Evolutionary conservation across 139 green algal species (phyloP).

Genomic region (Astrephomene gubernaculifera): DNA sequence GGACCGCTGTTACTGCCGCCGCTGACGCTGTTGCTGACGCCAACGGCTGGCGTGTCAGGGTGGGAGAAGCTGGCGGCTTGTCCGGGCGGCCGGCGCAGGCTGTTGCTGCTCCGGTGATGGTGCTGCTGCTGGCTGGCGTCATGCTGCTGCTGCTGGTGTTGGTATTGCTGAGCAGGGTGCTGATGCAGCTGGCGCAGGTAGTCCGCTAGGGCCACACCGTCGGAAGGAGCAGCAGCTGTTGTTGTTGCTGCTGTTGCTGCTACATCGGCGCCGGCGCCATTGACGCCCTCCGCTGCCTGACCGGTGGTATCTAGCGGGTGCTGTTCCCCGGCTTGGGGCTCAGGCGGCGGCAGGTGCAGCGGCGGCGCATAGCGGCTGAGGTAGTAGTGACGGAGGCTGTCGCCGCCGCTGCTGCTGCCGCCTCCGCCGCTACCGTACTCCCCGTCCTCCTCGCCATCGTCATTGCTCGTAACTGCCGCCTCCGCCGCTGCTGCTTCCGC

Average conservation of each 20-base stretch:
- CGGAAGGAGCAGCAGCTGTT: neutral
- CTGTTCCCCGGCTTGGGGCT: neutral
- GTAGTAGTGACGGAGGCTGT: neutral
- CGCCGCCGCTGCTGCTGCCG: neutral
- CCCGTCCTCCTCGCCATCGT: no score
- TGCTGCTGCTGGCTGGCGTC: no score
- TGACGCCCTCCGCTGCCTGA: neutral
- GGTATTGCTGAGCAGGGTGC: neutral
- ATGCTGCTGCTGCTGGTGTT: neutral
- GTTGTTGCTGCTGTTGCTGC: neutral
- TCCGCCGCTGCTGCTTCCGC: neutral
- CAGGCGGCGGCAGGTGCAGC: neutral
- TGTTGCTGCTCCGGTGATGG: neutral
- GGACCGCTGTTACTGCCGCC: no score
- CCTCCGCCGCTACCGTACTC: neutral
- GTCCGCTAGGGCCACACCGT: neutral
- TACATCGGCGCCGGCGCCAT: neutral
- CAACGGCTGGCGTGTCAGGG: neutral
- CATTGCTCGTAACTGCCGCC: no score
- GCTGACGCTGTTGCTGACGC: no score
- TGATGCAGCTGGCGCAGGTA: neutral
- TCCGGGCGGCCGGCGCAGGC: neutral
- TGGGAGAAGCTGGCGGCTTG: neutral
- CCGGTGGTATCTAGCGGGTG: no score
- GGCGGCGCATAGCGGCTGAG: conserved; percentile 8